A percentile compares a stretch with the other conserved stretches of the same genome.
phyloP scores from a whole-genome alignment of 2,329 filamentous ascomycete species.

The Fusarium chuoi region DNA sequence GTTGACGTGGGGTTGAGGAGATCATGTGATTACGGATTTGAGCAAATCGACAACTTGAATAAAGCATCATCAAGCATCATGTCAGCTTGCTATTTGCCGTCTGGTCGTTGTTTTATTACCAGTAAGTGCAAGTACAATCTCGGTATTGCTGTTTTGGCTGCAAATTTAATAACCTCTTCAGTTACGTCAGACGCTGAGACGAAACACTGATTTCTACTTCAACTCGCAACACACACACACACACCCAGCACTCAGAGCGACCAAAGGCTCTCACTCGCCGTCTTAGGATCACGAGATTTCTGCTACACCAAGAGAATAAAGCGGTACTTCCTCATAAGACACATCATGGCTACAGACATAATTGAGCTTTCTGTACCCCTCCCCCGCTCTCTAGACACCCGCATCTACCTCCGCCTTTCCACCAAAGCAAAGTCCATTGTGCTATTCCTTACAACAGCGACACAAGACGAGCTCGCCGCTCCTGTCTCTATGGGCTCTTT shows the following conservation, averaged over 20 bases:
- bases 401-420: constrained; percentile 69
- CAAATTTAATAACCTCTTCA: not conserved
- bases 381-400: constrained; percentile 68
- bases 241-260: not conserved
- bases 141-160: not conserved
- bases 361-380: constrained; percentile 67
- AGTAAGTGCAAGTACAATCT: not conserved
- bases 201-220: not conserved
- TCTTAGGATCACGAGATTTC: not conserved
- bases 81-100: not conserved
- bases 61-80: not conserved
- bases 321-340: not conserved
- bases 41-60: not conserved
- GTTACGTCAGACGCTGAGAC: constrained; percentile 5
- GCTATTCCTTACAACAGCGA: constrained; percentile 69
- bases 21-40: constrained; percentile 35
- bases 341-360: constrained; percentile 41
- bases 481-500: constrained; percentile 81
- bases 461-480: constrained; percentile 61
- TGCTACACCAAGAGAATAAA: not conserved
- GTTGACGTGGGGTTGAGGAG: constrained; percentile 26
- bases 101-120: not conserved
- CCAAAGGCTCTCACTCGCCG: not conserved
- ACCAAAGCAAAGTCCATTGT: constrained; percentile 67
- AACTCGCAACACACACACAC: not conserved